Conservation (phyloP, 2,329 filamentous ascomycete species). For the Xylariaceae sp. region DNA sequence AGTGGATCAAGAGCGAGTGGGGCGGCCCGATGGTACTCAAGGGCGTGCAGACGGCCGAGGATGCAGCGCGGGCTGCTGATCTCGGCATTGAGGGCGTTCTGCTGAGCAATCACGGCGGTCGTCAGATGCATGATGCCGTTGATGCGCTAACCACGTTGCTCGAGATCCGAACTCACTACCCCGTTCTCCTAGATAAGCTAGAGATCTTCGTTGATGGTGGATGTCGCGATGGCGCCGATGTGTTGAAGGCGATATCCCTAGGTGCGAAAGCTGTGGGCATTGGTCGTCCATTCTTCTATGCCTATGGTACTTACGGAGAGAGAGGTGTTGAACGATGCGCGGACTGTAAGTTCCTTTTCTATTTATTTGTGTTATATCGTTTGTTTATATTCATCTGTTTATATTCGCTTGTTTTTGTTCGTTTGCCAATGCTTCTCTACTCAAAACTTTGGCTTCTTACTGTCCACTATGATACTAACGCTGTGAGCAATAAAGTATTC, state of each 20-base stretch:
- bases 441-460: too few relatives aligned
- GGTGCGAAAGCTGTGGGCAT: conserved; percentile 44
- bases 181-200: conserved; percentile 38
- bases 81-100: conserved; percentile 42
- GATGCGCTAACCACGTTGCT: conserved; percentile 41
- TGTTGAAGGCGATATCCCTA: conserved; percentile 43
- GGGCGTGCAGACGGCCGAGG: conserved; percentile 32
- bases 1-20: conserved; percentile 53
- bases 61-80: conserved; percentile 35
- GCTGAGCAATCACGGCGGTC: conserved; percentile 48
- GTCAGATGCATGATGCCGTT: conserved; percentile 44
- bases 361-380: conserved; percentile 4
- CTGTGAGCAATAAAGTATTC: conserved; percentile 3
- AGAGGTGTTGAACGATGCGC: conserved; percentile 29
- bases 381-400: neutral
- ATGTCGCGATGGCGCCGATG: conserved; percentile 41
- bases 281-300: conserved; percentile 42
- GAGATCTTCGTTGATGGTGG: conserved; percentile 47
- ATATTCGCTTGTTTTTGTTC: too few relatives aligned
- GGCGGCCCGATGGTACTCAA: conserved; percentile 34
- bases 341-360: conserved; percentile 21
- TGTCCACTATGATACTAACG: conserved; percentile 3
- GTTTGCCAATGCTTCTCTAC: too few relatives aligned
- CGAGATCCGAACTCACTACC: conserved; percentile 40
- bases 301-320: conserved; percentile 35